Evolutionary conservation across 176 grass and related monocot genomes (phyloP).

Genomic region (Alopecurus myosuroides): DNA sequence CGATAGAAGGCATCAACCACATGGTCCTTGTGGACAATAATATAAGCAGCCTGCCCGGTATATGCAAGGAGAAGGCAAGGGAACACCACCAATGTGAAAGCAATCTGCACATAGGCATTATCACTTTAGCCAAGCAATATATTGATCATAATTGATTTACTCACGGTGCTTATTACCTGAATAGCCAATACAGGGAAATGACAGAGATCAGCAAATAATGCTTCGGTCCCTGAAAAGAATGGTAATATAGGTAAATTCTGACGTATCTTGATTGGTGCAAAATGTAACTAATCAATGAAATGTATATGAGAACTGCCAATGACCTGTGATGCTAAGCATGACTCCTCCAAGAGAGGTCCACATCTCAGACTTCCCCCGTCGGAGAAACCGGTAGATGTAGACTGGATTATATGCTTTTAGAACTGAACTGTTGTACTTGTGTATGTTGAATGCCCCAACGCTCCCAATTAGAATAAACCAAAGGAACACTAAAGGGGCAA

Average conservation of each 20-base stretch:
- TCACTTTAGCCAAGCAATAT: slow-evolving; percentile 17
- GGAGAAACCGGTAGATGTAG: slow-evolving; percentile 60
- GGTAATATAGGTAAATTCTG: slow-evolving; percentile 20
- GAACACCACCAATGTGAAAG: slow-evolving; percentile 73
- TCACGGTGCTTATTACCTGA: slow-evolving; percentile 45
- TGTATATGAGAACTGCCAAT: not conserved
- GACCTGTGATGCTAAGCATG: slow-evolving; percentile 89
- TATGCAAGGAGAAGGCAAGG: slow-evolving; percentile 90
- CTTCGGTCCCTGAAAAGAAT: slow-evolving; percentile 71
- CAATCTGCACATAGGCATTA: slow-evolving; percentile 49
- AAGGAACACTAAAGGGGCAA: slow-evolving; percentile 74
- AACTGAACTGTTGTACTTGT: slow-evolving; percentile 64
- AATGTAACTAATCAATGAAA: slow-evolving; percentile 10
- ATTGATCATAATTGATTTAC: not conserved
- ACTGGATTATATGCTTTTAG: slow-evolving; percentile 74
- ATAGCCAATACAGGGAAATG: slow-evolving; percentile 81
- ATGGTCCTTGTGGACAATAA: slow-evolving; percentile 52
- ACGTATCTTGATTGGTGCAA: slow-evolving; percentile 6
- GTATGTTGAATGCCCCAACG: slow-evolving; percentile 66
- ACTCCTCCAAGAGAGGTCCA: slow-evolving; percentile 92
- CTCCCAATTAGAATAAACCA: slow-evolving; percentile 81
- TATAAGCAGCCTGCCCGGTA: slow-evolving; percentile 83
- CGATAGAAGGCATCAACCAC: slow-evolving; percentile 69
- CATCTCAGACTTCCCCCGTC: slow-evolving; percentile 34
- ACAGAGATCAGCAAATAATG: slow-evolving; percentile 90